A percentile compares a stretch with the other conserved stretches of the same genome.
Conservation (phyloP, 495 filamentous ascomycete species). For the Trichoderma reesei region DNA sequence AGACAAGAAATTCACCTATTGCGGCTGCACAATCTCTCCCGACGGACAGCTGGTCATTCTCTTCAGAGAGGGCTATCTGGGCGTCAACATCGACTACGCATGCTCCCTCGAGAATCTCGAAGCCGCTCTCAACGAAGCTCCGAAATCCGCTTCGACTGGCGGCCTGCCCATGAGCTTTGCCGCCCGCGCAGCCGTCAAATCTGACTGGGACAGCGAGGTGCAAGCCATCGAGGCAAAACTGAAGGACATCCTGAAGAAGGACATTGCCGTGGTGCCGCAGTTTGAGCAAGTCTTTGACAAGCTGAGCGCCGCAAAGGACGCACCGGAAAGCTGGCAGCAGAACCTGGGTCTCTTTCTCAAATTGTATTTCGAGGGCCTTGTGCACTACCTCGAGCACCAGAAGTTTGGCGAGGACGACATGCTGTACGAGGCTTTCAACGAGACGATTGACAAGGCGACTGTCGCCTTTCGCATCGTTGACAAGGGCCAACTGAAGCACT, state of each 20-base stretch:
- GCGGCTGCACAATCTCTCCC: constrained; percentile 30
- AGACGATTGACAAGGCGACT: constrained; percentile 30
- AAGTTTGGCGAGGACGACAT: constrained; percentile 40
- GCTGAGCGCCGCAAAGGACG: constrained; percentile 26
- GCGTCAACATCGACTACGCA: constrained; percentile 33
- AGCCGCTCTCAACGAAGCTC: constrained; percentile 34
- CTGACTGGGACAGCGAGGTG: constrained; percentile 33
- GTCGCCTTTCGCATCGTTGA: constrained; percentile 38
- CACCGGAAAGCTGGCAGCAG: constrained; percentile 34
- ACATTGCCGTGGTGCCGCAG: constrained; percentile 32
- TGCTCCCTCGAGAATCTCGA: constrained; percentile 26
- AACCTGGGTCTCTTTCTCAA: constrained; percentile 26
- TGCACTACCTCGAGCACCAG: constrained; percentile 22
- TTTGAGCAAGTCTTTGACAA: constrained; percentile 41
- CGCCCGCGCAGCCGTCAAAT: constrained; percentile 33
- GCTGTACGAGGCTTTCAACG: constrained; percentile 36
- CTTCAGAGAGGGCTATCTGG: constrained; percentile 34
- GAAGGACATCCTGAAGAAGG: constrained; percentile 30
- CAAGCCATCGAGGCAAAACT: constrained; percentile 26
- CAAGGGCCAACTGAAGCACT: constrained; percentile 24
- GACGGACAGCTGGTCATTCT: constrained; percentile 39
- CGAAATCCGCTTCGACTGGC: constrained; percentile 18
- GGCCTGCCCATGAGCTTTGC: constrained; percentile 29
- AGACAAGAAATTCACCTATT: constrained; percentile 31
- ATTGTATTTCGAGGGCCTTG: constrained; percentile 33